Conservation (phyloP, 1,284 basidiomycete species). For the Microbotryum silenes-acaulis region DNA sequence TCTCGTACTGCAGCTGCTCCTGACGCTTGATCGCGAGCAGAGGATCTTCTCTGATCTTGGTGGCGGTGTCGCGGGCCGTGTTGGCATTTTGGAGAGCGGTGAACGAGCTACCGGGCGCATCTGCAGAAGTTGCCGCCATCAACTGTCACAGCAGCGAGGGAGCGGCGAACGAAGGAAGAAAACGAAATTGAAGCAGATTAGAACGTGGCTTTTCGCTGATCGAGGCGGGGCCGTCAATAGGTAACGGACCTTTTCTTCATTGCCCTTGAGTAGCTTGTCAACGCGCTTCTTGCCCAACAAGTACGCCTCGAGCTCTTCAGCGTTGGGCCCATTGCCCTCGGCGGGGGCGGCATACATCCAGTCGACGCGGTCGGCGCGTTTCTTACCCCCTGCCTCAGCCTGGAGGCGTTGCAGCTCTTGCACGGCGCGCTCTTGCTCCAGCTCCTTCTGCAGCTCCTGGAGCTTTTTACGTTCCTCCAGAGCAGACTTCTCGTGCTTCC, state of each 20-base stretch:
- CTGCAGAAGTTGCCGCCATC: conserved; percentile 5
- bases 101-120: conserved; percentile 44
- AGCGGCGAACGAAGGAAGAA: background rate
- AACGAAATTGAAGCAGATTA: conserved; percentile 43
- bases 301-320: conserved; percentile 92
- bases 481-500: conserved; percentile 95
- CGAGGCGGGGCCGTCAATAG: background rate
- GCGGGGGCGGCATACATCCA: conserved; percentile 99
- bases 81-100: conserved; percentile 92
- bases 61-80: conserved; percentile 72
- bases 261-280: conserved; percentile 79
- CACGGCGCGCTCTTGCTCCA: conserved; percentile 92
- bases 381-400: conserved; percentile 81
- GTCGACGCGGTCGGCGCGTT: conserved; percentile 84
- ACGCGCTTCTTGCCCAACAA: conserved; percentile 96
- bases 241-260: conserved; percentile 59
- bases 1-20: conserved; percentile 85
- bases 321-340: conserved; percentile 67
- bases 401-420: conserved; percentile 92
- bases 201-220: conserved; percentile 16
- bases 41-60: conserved; percentile 94
- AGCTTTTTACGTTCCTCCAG: conserved; percentile 97
- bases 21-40: conserved; percentile 94
- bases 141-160: conserved; percentile 7
- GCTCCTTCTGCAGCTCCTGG: conserved; percentile 90